Evolutionary conservation across 2,329 filamentous ascomycete species (phyloP), one percentile per base, ranked within the genome.

Genomic region (Chalaropsis ovoidea): DNA sequence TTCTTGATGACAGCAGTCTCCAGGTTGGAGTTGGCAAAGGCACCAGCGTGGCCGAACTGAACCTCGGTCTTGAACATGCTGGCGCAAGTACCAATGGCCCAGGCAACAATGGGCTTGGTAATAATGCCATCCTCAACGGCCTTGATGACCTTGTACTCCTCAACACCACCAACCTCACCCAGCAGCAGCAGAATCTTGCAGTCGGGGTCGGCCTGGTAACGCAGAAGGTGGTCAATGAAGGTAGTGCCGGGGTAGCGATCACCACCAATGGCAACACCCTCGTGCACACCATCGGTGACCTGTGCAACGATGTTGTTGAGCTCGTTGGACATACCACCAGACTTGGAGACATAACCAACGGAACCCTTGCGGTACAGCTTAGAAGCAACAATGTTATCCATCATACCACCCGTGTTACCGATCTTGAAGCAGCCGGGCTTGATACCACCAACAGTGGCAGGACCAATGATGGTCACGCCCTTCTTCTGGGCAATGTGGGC

Each of bases 1-100:
- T 99, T 99, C 90, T 99, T 99, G 78, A 83, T 84, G 67, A 89
- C 88, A 67, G 94, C 94, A 68, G 94, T 97, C 85, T 99, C 94
- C 73, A 99, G 90, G 79, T 96, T 89, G 67, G 94, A 99, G 86
- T 99, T 99, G 83, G 94, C 94, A 72, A 96, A 96, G 65, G 94
- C 91, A 79, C 94, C 94, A 73, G 94, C 94, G 81, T 99, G 94
- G 74, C 94, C 94, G 80, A 99, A 99, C 79, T 99, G 94, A 58
- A 99, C 94, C 82, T 99, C 94, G 49, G 94, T 99, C 87, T 96
- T 97, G 83, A 99, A 95, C 91, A 99, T 94, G 84, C 90, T 93
- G 70, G 94, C 94, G 78, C 95, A 96, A 73, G 94, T 99, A 82
- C 94, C 94, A 74, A 99, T 99, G 71, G 94, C 94, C 94, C 94